A percentile compares a stretch with the other conserved stretches of the same genome.
Conservation (phyloP, 805 yeast genomes). For the Kazachstania bromeliacearum region DNA sequence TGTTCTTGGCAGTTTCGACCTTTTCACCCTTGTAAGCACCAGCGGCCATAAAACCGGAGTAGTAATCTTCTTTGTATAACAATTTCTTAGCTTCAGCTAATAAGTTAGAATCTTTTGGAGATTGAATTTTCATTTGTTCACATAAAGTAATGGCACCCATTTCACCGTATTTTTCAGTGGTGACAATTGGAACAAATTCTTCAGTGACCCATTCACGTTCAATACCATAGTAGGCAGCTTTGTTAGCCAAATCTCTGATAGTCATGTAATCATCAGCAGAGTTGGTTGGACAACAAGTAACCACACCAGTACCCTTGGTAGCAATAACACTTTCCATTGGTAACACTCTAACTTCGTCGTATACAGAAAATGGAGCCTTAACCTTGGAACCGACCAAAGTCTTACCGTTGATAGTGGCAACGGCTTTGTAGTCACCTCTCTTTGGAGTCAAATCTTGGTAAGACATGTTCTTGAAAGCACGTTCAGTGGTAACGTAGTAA, state of each 20-base stretch:
- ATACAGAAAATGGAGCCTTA: constrained; percentile 69
- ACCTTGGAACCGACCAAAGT: constrained; percentile 79
- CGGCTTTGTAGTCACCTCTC: constrained; percentile 67
- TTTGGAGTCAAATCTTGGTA: constrained; percentile 86
- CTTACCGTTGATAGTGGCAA: constrained; percentile 55
- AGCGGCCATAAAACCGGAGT: constrained; percentile 70
- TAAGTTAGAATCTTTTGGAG: constrained; percentile 84
- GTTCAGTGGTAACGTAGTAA: constrained; percentile 78
- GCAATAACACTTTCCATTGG: constrained; percentile 98
- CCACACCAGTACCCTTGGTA: constrained; percentile 96
- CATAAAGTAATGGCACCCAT: constrained; percentile 76
- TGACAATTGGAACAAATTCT: constrained; percentile 65
- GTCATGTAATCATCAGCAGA: constrained; percentile 97
- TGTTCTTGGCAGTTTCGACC: constrained; percentile 85
- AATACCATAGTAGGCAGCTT: constrained; percentile 83
- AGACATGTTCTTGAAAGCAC: constrained; percentile 96
- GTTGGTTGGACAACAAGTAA: constrained; percentile 97
- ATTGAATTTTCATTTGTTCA: constrained; percentile 80
- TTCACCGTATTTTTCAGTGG: constrained; percentile 81
- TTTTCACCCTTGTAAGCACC: constrained; percentile 84
- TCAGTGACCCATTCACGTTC: constrained; percentile 76
- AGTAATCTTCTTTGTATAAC: constrained; percentile 94
- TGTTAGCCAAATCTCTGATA: constrained; percentile 69
- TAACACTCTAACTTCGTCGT: constrained; percentile 64
- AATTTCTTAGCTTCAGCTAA: constrained; percentile 88